A percentile compares a stretch with the other conserved stretches of the same genome.
These are phyloP conservation scores for Pyrenophora tritici-repentis DNA, from an alignment of 2,329 filamentous ascomycete species.

Conservation along the genomic window DNA sequence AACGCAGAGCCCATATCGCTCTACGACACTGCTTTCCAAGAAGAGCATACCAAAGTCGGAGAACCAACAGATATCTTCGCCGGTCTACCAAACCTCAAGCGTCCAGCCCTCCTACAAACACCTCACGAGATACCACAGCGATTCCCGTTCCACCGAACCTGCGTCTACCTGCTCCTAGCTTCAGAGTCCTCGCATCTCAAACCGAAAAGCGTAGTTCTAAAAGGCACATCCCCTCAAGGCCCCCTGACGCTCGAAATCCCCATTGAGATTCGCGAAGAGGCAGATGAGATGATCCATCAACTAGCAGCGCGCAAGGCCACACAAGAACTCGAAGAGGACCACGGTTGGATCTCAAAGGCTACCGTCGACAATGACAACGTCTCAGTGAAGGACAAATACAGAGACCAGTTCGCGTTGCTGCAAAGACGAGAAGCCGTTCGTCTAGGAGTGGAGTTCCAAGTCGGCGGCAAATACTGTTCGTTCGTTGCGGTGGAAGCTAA, in stretches of 20 bases:
- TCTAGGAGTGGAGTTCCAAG: conserved; percentile 6
- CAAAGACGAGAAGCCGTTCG: conserved; percentile 5
- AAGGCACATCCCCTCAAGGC: conserved; percentile 6
- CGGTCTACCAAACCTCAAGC: conserved; percentile 1
- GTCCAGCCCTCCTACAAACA: conserved; percentile 2
- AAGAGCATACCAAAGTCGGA: conserved; percentile 2
- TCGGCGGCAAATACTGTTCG: conserved; percentile 7
- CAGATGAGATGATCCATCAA: conserved; percentile 12
- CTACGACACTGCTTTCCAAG: not conserved
- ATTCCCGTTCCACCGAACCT: conserved; percentile 8
- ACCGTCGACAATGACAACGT: not conserved
- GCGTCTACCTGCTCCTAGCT: conserved; percentile 7
- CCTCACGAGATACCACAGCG: conserved; percentile 1
- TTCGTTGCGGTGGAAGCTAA: conserved; percentile 11
- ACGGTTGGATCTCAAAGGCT: conserved; percentile 6
- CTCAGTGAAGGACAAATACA: not conserved
- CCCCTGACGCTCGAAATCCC: conserved; percentile 6
- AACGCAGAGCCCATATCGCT: not conserved
- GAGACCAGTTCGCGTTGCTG: not conserved
- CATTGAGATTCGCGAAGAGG: not conserved
- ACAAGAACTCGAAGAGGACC: conserved; percentile 12
- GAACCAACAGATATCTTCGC: conserved; percentile 1
- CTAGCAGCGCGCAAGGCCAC: conserved; percentile 7
- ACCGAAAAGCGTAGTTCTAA: conserved; percentile 5
- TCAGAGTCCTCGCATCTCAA: conserved; percentile 2